Conservation (phyloP, 164 flowering plant genomes). For the Cinnamomum chago region DNA sequence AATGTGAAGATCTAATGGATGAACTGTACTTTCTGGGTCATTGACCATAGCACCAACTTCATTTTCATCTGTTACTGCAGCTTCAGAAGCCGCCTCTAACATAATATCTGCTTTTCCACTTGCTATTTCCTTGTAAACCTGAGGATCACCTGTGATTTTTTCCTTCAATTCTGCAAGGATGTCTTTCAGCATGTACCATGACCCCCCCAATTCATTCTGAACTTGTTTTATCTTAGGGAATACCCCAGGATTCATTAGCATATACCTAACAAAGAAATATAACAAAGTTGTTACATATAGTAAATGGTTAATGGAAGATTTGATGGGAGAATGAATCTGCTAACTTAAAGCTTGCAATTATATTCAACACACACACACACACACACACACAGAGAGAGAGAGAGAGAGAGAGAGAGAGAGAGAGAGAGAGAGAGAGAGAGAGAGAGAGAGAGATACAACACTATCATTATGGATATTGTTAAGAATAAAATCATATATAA, state of each 20-base stretch:
- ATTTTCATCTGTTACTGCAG: not conserved
- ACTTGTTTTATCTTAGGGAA: conserved; percentile 15
- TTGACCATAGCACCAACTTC: not conserved
- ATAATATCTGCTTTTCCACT: conserved; percentile 7
- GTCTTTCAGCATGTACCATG: conserved; percentile 21
- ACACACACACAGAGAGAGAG: too few species aligned
- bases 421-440: too few species aligned
- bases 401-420: too few species aligned
- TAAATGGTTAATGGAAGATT: not conserved
- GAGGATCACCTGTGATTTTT: conserved; percentile 14
- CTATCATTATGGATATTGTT: too few species aligned
- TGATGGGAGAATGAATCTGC: not conserved
- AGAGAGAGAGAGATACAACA: too few species aligned
- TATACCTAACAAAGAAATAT: conserved; percentile 13
- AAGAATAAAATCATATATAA: too few species aligned
- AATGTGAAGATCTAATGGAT: conserved; percentile 8
- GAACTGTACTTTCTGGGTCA: conserved; percentile 6
- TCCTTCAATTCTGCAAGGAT: conserved; percentile 19
- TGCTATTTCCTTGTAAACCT: not conserved
- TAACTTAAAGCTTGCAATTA: not conserved
- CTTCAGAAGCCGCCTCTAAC: conserved; percentile 4
- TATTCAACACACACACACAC: too few species aligned
- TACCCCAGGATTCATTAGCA: conserved; percentile 15
- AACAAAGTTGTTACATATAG: not conserved
- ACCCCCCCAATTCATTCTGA: conserved; percentile 12